Evolutionary conservation across 345 rosid species (phyloP).

Genomic region (Pistacia atlantica): DNA sequence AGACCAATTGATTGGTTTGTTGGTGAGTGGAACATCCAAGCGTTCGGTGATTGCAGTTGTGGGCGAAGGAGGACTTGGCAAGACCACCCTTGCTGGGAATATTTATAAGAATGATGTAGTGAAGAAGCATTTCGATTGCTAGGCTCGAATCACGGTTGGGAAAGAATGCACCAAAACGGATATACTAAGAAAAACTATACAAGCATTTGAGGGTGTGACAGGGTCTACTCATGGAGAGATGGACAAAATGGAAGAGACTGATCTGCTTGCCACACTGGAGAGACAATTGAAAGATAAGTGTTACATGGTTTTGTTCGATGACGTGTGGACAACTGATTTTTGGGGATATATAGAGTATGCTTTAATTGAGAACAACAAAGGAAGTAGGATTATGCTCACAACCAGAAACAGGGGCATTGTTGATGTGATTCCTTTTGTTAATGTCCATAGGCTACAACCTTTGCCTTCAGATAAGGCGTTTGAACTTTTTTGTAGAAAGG

Average conservation of each 20-base stretch:
- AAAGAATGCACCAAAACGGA: conserved; percentile 9
- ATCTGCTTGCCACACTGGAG: conserved; percentile 5
- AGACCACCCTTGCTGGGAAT: conserved; percentile 22
- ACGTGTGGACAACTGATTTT: conserved; percentile 18
- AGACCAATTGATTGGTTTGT: not conserved
- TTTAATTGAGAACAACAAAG: conserved; percentile 12
- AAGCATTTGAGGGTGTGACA: not conserved
- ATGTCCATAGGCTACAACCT: conserved; percentile 17
- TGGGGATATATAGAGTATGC: conserved; percentile 26
- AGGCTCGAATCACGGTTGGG: conserved; percentile 16
- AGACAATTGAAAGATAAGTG: conserved; percentile 9
- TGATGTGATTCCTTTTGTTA: not conserved
- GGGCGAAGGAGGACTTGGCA: conserved; percentile 24
- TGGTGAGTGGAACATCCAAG: not conserved
- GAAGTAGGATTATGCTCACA: conserved; percentile 20
- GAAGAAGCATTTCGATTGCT: conserved; percentile 2
- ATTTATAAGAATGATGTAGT: not conserved
- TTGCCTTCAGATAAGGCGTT: not conserved
- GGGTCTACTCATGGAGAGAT: not conserved
- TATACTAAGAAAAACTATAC: not conserved
- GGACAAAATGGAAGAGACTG: not conserved
- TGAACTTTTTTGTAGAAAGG: conserved; percentile 20
- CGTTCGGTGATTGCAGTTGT: not conserved
- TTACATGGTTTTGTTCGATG: conserved; percentile 26
- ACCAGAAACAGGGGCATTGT: conserved; percentile 10